Evolutionary conservation across 2,329 filamentous ascomycete genomes (phyloP), one percentile per base, ranked within the genome.

Genomic region (Conoideocrella luteorostrata): DNA sequence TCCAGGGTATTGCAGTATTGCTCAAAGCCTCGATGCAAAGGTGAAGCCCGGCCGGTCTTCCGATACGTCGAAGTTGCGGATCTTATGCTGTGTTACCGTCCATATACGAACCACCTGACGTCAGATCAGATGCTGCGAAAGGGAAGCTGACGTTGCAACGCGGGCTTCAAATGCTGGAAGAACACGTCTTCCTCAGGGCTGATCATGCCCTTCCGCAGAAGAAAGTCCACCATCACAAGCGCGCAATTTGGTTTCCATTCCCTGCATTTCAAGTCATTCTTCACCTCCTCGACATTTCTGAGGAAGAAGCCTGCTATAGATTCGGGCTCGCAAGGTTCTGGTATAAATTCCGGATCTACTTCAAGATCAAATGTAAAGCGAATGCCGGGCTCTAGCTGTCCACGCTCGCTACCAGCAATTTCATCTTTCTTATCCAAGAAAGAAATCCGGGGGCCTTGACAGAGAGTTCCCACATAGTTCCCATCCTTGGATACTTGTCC

Each of bases 231-330:
- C 58, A 65, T 65, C n/a, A 64, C 62, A 5, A 66, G 48, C n/a
- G 56, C 64, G 37, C 61, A 64, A 41, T 65, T 66, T n/a, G 63
- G 62, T 51, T 67, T 67, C 64, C 64, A 67, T 22, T 43, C 43
- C 7, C 49, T 41, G 5, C 43, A 43, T 15, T 50, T 47, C 36
- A 66, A 49, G 20, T 53, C 50, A 18, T 44, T 33, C 52, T 57
- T 59, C 26, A 66, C 56, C 18, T 63, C 51, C 3, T 57, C 51
- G 10, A 64, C 51, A 2, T 53, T 43, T 36, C 57, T 55, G 12
- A 55, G 34, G 20, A 54, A 41, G 43, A 66, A 64, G 2, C 47
- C 49, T 10, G 56, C 56, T 32, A 62, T 63, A 0, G 53, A 49
- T 6, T 55, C 46, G 23, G 62, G 57, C 21, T 56, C 53, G 32